Evolutionary conservation across 2,329 filamentous ascomycete species (phyloP).

Genomic region (Lachnellula suecica): DNA sequence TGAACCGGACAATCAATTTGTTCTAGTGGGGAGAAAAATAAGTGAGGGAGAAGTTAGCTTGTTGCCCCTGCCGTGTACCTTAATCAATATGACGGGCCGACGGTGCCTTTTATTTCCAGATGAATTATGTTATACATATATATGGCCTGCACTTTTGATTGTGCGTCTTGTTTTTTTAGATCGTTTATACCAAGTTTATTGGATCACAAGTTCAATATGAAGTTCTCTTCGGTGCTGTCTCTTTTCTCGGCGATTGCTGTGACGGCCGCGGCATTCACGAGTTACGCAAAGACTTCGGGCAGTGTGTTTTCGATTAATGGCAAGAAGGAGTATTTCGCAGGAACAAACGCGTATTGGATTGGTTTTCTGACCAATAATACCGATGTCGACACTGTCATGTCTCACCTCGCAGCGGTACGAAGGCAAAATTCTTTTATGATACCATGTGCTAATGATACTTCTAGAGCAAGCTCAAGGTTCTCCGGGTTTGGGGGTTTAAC

Average conservation of each 20-base stretch:
- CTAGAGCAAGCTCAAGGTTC: conserved; percentile 54
- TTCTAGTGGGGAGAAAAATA: too few relatives aligned
- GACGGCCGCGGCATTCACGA: conserved; percentile 9
- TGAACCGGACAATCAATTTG: background rate
- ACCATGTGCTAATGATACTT: background rate
- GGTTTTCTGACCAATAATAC: conserved; percentile 50
- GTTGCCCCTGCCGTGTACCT: too few relatives aligned
- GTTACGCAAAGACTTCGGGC: conserved; percentile 27
- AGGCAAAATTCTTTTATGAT: background rate
- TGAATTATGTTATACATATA: background rate
- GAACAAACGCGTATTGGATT: conserved; percentile 57
- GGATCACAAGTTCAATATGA: conserved; percentile 8
- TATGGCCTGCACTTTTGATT: background rate
- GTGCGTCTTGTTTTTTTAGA: background rate
- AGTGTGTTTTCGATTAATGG: conserved; percentile 43
- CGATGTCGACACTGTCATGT: conserved; percentile 53
- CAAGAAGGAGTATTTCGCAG: conserved; percentile 48
- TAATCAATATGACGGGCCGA: conserved; percentile 5
- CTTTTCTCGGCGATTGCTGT: conserved; percentile 3
- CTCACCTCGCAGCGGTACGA: conserved; percentile 41
- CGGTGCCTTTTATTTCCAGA: conserved; percentile 1
- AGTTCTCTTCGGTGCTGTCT: conserved; percentile 5
- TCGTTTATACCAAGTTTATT: background rate
- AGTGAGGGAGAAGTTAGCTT: too few relatives aligned
- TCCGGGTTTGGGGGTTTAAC: conserved; percentile 65